phyloP scores from a whole-genome alignment of 1,284 basidiomycete genomes.

The Moesziomyces sp. region DNA sequence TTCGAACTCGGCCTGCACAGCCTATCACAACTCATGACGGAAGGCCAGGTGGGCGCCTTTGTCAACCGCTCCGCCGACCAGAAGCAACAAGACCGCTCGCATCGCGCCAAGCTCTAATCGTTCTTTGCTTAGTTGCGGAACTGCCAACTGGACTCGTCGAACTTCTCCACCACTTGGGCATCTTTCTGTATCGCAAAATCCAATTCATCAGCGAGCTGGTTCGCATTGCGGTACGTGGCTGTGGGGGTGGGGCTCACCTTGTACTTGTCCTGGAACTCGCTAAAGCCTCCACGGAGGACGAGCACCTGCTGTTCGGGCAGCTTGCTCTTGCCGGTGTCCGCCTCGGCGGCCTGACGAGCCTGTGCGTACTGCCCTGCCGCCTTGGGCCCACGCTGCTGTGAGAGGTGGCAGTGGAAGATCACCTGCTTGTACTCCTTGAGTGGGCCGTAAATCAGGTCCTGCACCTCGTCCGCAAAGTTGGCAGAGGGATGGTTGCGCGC shows the following conservation, averaged over 20 bases:
- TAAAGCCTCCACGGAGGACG: slow-evolving; percentile 67
- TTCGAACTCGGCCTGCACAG: slow-evolving; percentile 37
- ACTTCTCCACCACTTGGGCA: slow-evolving; percentile 62
- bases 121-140: slow-evolving; percentile 32
- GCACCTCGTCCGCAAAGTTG: slow-evolving; percentile 49
- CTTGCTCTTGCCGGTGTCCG: slow-evolving; percentile 29
- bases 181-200: slow-evolving; percentile 37
- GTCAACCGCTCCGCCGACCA: slow-evolving; percentile 21
- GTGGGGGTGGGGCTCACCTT: slow-evolving; percentile 34
- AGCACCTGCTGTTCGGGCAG: slow-evolving; percentile 57
- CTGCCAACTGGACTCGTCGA: slow-evolving; percentile 59
- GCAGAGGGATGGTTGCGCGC: slow-evolving; percentile 60
- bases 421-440: slow-evolving; percentile 60
- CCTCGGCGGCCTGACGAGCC: slow-evolving; percentile 45
- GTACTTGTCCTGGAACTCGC: slow-evolving; percentile 63
- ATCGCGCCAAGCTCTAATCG: not conserved
- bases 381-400: slow-evolving; percentile 67
- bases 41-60: slow-evolving; percentile 38
- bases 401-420: slow-evolving; percentile 68
- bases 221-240: no score
- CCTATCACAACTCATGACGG: slow-evolving; percentile 23
- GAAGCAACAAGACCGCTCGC: slow-evolving; percentile 9
- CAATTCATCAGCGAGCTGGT: not conserved
- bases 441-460: slow-evolving; percentile 54
- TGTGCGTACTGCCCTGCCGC: slow-evolving; percentile 67